Evolutionary conservation across 164 flowering plant species (phyloP), one percentile per base, ranked within the genome.

Genomic region (Santalum album): DNA sequence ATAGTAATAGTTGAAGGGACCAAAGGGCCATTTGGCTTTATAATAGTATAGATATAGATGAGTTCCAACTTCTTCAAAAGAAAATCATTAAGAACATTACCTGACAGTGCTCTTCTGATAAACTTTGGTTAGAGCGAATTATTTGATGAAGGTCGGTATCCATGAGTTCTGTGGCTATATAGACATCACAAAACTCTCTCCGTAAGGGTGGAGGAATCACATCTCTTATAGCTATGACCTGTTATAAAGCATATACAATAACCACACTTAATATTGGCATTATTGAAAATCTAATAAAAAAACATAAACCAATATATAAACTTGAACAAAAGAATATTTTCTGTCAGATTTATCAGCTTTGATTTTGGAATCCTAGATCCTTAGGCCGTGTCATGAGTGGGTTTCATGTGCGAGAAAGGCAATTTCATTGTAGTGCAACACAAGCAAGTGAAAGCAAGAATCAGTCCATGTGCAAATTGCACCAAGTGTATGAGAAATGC

Each of bases 101-200:
- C 86, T 90, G 97, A 60, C 81, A 79, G 56, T 91, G 98, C 61
- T 91, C 96, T 61, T 88, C 98, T 0, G 98, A 91, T 61, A 91
- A 76, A 43, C 54, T 53, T 67, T 91, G 98, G 39, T 86, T 88
- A 15, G 98, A 91, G 2, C 87, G 84, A 49, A 91, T 88, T 16
- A 91, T 91, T 53, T 88, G 95, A 56, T 91, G 92, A 51, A 91
- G 95, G 75, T 91, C 98, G 34, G 98, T 82, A 63, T 91, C 98
- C 98, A 91, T 91, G 24, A 91, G 89, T 55, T 91, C 98, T 0
- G 81, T 79, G 25, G 82, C 80, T 52, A 88, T 78, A 65, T 91
- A 91, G 17, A 91, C 98, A 67, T 91, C 98, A 19, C 65, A 66
- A 60, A 91, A 91, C 67, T 82, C 95, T 64, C 80, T 78, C 22